Evolutionary conservation across 108 stramenopile genomes (phyloP), one percentile per base, ranked within the genome.

Genomic region (Cyclotella kingstonii): DNA sequence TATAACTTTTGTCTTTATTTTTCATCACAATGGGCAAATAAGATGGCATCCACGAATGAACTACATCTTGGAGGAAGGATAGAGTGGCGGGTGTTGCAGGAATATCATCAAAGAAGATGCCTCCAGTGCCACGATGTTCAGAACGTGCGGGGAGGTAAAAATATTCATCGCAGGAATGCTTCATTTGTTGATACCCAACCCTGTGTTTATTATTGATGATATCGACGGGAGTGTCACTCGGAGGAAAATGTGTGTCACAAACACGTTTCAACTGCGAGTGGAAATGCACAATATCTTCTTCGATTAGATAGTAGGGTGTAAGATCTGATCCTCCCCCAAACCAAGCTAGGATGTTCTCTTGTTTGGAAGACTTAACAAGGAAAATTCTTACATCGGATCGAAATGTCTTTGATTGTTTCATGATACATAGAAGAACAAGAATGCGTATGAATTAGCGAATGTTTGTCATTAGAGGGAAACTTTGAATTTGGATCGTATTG

Each of bases 21-120:
- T 68, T 69, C 34, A 73, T 40, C 0, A 92, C 86, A 47, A 95
- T 90, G 12, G 94, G 91, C 17, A 91, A 53, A 83, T 89, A 96
- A 4, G 89, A 91, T 15, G 93, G 91, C 92, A 96, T 92, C 93
- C 94, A 96, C 5, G 79, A 68, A 21, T 73, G 14, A 14, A 86
- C 91, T 0, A 96, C 90, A 58, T 81, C 81, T 49, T 83, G 18
- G 4, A 87, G 86, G 68, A 96, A 96, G 1, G 54, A 22, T 8
- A 77, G 36, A 7, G 81, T 53, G 6, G 51, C 11, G 12, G 23
- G 35, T 12, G 83, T 75, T 4, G 86, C 81, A 12, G 77, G 70
- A 23, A 96, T 59, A 63, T 97, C 96, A 67, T 97, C 96, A 68
- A 92, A 97, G 75, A 97, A 97, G 10, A 97, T 93, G 3, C 96